phyloP scores from a whole-genome alignment of 495 filamentous ascomycete genomes.

The Evernia prunastri region DNA sequence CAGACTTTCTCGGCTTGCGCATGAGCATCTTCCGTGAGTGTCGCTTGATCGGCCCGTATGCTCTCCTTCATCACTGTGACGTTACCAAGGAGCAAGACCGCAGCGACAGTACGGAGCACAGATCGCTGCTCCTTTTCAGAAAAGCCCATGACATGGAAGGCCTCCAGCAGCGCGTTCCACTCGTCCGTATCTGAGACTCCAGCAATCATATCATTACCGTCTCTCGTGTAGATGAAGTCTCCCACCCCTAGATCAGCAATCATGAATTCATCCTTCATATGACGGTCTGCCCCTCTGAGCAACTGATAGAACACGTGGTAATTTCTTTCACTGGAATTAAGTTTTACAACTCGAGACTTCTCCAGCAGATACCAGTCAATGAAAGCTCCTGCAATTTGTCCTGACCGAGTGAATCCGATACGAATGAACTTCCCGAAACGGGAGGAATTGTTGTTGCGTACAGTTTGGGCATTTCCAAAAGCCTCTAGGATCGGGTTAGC shows the following conservation, averaged over 20 bases:
- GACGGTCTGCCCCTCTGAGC: conserved; percentile 68
- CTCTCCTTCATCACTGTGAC: conserved; percentile 84
- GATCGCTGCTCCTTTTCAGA: conserved; percentile 74
- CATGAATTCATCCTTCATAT: conserved; percentile 67
- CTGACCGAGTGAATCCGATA: conserved; percentile 86
- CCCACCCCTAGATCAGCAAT: conserved; percentile 65
- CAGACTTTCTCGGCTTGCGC: conserved; percentile 70
- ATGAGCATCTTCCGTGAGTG: conserved; percentile 65
- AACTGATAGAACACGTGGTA: conserved; percentile 99
- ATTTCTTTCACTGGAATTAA: conserved; percentile 81
- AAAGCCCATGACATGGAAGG: conserved; percentile 92
- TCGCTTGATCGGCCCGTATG: conserved; percentile 81
- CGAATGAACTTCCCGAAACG: conserved; percentile 99
- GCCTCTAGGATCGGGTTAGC: conserved; percentile 98
- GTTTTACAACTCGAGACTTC: conserved; percentile 88
- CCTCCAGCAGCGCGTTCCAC: conserved; percentile 84
- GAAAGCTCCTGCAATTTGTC: conserved; percentile 90
- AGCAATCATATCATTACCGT: conserved; percentile 82
- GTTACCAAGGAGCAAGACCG: conserved; percentile 90
- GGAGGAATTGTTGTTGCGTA: conserved; percentile 97
- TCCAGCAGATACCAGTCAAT: conserved; percentile 99
- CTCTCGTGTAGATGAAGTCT: conserved; percentile 84
- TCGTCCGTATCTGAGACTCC: conserved; percentile 90
- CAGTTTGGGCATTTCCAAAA: conserved; percentile 97
- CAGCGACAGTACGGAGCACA: conserved; percentile 82